phyloP scores from a whole-genome alignment of 177 flowering plant genomes.

The Vitis hybrid region DNA sequence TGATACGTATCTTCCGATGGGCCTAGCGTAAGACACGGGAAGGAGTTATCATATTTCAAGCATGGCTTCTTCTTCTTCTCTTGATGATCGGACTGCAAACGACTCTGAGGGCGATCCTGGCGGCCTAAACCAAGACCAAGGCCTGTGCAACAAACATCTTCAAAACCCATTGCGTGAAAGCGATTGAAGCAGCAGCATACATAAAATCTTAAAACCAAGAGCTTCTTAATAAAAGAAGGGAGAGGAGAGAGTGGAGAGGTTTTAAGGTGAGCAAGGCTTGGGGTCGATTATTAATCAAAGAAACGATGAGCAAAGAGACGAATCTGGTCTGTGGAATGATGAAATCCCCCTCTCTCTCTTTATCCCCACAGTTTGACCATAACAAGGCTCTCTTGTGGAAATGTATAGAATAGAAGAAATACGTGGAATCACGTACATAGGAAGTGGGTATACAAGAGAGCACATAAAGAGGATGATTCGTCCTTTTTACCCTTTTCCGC shows the following conservation, averaged over 20 bases:
- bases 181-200: background rate
- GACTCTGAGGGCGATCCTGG: background rate
- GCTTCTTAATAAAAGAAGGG: background rate
- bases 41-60: slow-evolving; percentile 15
- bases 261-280: background rate
- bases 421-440: slow-evolving; percentile 22
- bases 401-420: slow-evolving; percentile 7
- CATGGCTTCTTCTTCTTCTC: slow-evolving; percentile 5
- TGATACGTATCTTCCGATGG: background rate
- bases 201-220: background rate
- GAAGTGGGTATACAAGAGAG: slow-evolving; percentile 12
- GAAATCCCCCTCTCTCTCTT: slow-evolving; percentile 12
- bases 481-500: background rate
- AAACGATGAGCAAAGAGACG: slow-evolving; percentile 1
- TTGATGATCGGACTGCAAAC: slow-evolving; percentile 6
- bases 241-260: background rate
- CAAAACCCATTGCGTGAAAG: slow-evolving; percentile 14
- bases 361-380: slow-evolving; percentile 21
- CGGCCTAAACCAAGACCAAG: slow-evolving; percentile 21
- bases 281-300: background rate
- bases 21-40: slow-evolving; percentile 26
- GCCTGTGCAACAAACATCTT: slow-evolving; percentile 15
- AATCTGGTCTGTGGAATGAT: slow-evolving; percentile 15
- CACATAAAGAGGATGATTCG: slow-evolving; percentile 1
- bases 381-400: background rate